These are phyloP conservation scores for Mycena maculata DNA, from an alignment of 768 basidiomycete genomes.

Conservation along the genomic window DNA sequence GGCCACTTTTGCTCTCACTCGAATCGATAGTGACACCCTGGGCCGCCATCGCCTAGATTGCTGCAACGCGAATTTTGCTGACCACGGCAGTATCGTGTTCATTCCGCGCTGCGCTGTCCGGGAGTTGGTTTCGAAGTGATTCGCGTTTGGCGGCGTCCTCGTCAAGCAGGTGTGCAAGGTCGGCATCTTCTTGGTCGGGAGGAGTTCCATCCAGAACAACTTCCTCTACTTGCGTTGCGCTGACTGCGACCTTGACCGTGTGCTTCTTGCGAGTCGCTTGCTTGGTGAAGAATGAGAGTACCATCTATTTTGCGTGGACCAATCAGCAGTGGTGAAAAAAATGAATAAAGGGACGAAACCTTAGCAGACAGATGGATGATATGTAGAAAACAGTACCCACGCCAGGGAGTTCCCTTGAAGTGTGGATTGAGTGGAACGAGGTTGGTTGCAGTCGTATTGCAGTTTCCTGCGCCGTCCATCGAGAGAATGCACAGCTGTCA, in stretches of 20 bases:
- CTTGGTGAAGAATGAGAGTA: conserved; percentile 14
- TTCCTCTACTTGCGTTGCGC: no score
- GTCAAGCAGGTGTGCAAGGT: not conserved
- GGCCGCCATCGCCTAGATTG: not conserved
- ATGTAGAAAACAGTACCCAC: not conserved
- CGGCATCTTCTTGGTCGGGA: no score
- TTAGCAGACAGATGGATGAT: not conserved
- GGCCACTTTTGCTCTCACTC: not conserved
- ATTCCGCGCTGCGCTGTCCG: no score
- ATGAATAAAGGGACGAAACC: not conserved
- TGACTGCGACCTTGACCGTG: no score
- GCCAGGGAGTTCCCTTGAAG: conserved; percentile 2
- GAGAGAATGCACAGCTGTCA: not conserved
- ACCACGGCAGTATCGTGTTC: no score
- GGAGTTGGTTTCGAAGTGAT: not conserved
- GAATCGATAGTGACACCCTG: not conserved
- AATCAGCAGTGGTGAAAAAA: not conserved
- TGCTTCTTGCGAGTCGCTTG: not conserved
- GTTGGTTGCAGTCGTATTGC: not conserved
- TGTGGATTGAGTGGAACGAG: not conserved
- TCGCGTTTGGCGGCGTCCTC: not conserved
- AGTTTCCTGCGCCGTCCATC: not conserved
- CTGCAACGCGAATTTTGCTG: not conserved
- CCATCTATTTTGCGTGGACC: not conserved
- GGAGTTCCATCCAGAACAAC: no score